These are phyloP conservation scores for Talaromyces verruculosus DNA, from an alignment of 2,329 filamentous ascomycete species.

Conservation along the genomic window DNA sequence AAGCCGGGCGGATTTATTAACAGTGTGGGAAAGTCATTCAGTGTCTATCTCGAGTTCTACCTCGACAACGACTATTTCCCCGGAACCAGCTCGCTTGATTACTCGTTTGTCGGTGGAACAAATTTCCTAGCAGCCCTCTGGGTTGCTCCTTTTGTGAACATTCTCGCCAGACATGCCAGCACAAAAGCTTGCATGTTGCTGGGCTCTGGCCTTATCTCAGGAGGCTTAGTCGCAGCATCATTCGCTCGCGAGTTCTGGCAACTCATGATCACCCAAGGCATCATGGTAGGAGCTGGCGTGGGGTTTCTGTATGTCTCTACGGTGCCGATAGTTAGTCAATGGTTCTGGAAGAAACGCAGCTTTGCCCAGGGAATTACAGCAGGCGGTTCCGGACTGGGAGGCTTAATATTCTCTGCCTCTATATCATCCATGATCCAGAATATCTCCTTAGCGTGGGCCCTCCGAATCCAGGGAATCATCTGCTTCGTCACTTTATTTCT, in stretches of 20 bases:
- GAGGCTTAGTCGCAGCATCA: not conserved
- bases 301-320: not conserved
- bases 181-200: constrained; percentile 8
- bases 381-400: not conserved
- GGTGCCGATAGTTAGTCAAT: not conserved
- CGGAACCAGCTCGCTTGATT: not conserved
- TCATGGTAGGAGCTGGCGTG: not conserved
- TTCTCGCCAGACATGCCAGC: not conserved
- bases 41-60: constrained; percentile 3
- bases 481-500: not conserved
- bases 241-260: constrained; percentile 1
- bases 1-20: not conserved
- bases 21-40: not conserved
- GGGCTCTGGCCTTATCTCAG: not conserved
- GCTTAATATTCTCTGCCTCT: not conserved
- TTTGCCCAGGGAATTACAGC: constrained; percentile 1
- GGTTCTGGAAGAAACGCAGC: constrained; percentile 8
- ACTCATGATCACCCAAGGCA: constrained; percentile 2
- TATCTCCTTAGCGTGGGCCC: not conserved
- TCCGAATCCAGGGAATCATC: not conserved
- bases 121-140: not conserved
- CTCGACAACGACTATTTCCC: constrained; percentile 1
- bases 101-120: not conserved
- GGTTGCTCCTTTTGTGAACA: not conserved
- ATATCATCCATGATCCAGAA: not conserved